A percentile compares a stretch with the other conserved stretches of the same genome.
These are phyloP conservation scores for Aureobasidium sp. DNA, from an alignment of 2,329 filamentous ascomycete species.

Conservation along the genomic window DNA sequence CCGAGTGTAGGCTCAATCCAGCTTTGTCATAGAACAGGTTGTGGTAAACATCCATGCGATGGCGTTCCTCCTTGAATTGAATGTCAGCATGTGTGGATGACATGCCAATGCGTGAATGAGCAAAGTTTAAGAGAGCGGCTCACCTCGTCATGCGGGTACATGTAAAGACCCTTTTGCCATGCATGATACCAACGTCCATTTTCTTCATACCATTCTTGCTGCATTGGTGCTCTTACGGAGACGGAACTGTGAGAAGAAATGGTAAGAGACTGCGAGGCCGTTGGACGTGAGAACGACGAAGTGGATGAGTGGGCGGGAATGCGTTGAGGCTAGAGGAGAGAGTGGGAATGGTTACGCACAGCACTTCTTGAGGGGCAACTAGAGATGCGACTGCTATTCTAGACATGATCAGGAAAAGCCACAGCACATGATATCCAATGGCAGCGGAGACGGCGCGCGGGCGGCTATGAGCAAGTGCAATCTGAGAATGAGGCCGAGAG, in stretches of 20 bases:
- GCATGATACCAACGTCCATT: slow-evolving; percentile 19
- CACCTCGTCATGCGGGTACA: slow-evolving; percentile 20
- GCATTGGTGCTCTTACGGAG: slow-evolving; percentile 16
- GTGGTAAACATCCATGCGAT: slow-evolving; percentile 19
- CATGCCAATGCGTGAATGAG: slow-evolving; percentile 1
- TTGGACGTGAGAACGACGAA: not conserved
- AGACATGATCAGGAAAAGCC: slow-evolving; percentile 16
- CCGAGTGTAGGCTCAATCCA: slow-evolving; percentile 14
- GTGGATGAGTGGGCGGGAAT: not conserved
- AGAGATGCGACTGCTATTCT: slow-evolving; percentile 18
- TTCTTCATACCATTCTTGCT: slow-evolving; percentile 19
- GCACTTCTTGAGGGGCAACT: slow-evolving; percentile 16
- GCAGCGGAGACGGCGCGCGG: slow-evolving; percentile 5
- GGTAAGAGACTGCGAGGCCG: slow-evolving; percentile 11
- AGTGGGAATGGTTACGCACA: slow-evolving; percentile 14
- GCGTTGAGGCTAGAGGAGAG: not conserved
- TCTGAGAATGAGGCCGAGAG: slow-evolving; percentile 9
- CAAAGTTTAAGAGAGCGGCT: not conserved
- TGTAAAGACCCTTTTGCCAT: slow-evolving; percentile 19
- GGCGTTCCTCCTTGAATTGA: slow-evolving; percentile 15
- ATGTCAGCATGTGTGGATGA: not conserved
- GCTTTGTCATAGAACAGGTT: slow-evolving; percentile 18
- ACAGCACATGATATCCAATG: slow-evolving; percentile 16
- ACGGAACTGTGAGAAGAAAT: slow-evolving; percentile 6
- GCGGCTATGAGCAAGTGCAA: slow-evolving; percentile 13